phyloP scores from a whole-genome alignment of 495 filamentous ascomycete genomes.

The Amniculicola lignicola region DNA sequence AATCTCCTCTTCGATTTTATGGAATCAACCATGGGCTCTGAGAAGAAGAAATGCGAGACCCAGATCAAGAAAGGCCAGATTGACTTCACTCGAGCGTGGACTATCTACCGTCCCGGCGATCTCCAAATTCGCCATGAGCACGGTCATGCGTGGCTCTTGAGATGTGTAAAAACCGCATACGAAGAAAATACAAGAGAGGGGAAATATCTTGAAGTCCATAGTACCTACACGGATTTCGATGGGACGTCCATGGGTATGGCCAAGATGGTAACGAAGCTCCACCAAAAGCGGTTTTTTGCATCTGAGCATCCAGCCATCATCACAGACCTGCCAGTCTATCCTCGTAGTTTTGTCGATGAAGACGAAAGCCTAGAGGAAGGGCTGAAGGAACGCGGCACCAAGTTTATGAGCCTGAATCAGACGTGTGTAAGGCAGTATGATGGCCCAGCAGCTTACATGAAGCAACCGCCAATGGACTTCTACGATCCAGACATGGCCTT shows the following conservation, averaged over 20 bases:
- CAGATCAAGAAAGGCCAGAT: conserved; percentile 27
- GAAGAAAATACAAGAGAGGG: conserved; percentile 20
- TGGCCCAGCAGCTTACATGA: conserved; percentile 31
- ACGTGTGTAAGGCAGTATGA: conserved; percentile 30
- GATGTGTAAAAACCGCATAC: conserved; percentile 28
- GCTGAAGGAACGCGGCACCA: conserved; percentile 25
- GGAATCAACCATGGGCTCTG: conserved; percentile 22
- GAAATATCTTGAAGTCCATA: conserved; percentile 32
- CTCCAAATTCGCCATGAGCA: conserved; percentile 14
- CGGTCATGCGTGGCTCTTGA: conserved; percentile 21
- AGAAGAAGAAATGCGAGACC: conserved; percentile 18
- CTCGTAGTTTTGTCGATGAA: conserved; percentile 10
- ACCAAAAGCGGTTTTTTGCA: conserved; percentile 18
- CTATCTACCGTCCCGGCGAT: conserved; percentile 35
- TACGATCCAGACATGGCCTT: conserved; percentile 33
- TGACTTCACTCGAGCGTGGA: conserved; percentile 31
- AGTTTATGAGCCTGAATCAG: conserved; percentile 13
- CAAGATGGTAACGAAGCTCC: conserved; percentile 19
- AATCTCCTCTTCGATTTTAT: conserved; percentile 37
- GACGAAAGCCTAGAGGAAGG: conserved; percentile 16
- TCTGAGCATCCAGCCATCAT: conserved; percentile 21
- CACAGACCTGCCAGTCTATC: conserved; percentile 6
- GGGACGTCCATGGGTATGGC: conserved; percentile 26
- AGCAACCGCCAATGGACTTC: conserved; percentile 35
- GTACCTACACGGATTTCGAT: conserved; percentile 30